Evolutionary conservation across 495 filamentous ascomycete species (phyloP).

Genomic region (Chaetomium tenue): DNA sequence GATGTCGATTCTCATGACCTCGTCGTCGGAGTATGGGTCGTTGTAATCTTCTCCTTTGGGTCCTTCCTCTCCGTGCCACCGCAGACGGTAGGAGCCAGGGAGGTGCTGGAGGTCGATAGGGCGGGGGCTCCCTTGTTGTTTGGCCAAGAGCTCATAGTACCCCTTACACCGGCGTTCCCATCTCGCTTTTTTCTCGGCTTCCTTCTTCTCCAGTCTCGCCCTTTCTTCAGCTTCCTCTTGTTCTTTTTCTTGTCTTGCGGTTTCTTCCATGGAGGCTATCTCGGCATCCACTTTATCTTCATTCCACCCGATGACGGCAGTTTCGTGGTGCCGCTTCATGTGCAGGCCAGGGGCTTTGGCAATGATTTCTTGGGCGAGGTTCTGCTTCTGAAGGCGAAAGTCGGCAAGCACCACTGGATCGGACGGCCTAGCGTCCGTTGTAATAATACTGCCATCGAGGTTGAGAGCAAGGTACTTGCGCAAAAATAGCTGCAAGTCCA

Average conservation of each 20-base stretch:
- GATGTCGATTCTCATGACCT: slow-evolving; percentile 20
- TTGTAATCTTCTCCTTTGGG: not conserved
- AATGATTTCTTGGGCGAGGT: not conserved
- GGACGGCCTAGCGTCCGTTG: not conserved
- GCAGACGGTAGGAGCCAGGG: slow-evolving; percentile 6
- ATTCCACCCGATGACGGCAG: slow-evolving; percentile 4
- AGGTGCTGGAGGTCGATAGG: not conserved
- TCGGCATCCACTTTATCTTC: not conserved
- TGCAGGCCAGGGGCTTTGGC: not conserved
- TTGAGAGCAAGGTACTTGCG: slow-evolving; percentile 18
- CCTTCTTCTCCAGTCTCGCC: not conserved
- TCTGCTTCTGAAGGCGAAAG: not conserved
- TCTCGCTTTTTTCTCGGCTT: not conserved
- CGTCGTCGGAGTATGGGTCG: not conserved
- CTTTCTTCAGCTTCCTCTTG: not conserved
- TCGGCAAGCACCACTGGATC: slow-evolving; percentile 5
- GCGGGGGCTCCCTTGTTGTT: not conserved
- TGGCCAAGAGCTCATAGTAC: not conserved
- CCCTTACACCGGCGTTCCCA: not conserved
- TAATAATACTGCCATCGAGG: not conserved
- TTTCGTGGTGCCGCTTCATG: no score
- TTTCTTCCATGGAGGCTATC: not conserved
- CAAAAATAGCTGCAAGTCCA: slow-evolving; percentile 19
- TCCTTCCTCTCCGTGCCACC: not conserved
- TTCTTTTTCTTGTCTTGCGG: not conserved